Percentiles rank a stretch among this genome's conserved stretches.
Evolutionary conservation across 1,139 yeast genomes (phyloP).

Genomic region (Barnettozyma hawaiiensis): DNA sequence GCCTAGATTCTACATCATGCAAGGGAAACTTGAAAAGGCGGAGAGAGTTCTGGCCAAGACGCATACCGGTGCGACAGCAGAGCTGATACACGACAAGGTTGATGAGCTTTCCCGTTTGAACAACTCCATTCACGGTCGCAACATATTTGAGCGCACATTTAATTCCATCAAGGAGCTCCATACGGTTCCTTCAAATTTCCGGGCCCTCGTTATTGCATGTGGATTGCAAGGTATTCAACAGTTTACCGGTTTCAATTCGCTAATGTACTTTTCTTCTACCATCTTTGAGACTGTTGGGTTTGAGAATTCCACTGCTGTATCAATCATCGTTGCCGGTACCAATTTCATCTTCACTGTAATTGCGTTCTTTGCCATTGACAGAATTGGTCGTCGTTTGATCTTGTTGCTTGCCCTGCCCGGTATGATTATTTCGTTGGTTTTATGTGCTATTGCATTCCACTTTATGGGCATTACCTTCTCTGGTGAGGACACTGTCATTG

Average conservation of each 20-base stretch:
- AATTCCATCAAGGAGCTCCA: conserved; percentile 67
- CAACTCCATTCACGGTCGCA: conserved; percentile 58
- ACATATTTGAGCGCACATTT: conserved; percentile 48
- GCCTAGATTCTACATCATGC: conserved; percentile 80
- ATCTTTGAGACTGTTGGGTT: conserved; percentile 88
- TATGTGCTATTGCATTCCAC: conserved; percentile 88
- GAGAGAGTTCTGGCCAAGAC: conserved; percentile 55
- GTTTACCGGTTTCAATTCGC: conserved; percentile 90
- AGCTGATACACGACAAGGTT: conserved; percentile 51
- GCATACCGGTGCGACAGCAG: conserved; percentile 52
- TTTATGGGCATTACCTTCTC: conserved; percentile 57
- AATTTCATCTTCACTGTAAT: conserved; percentile 79
- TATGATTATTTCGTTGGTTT: conserved; percentile 68
- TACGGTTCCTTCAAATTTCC: conserved; percentile 68
- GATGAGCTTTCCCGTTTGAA: conserved; percentile 42
- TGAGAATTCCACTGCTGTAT: conserved; percentile 82
- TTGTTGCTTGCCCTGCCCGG: conserved; percentile 71
- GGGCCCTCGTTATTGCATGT: conserved; percentile 85
- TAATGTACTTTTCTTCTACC: conserved; percentile 90
- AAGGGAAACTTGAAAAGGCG: conserved; percentile 61
- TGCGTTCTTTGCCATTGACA: conserved; percentile 80
- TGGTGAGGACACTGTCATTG: conserved; percentile 40
- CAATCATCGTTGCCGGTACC: conserved; percentile 87
- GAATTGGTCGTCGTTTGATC: conserved; percentile 78
- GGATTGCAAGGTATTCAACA: conserved; percentile 94